Percentiles rank a stretch among this genome's conserved stretches.
These are phyloP conservation scores for Butyriboletus loyo DNA, from an alignment of 768 basidiomycete species.

Conservation along the genomic window DNA sequence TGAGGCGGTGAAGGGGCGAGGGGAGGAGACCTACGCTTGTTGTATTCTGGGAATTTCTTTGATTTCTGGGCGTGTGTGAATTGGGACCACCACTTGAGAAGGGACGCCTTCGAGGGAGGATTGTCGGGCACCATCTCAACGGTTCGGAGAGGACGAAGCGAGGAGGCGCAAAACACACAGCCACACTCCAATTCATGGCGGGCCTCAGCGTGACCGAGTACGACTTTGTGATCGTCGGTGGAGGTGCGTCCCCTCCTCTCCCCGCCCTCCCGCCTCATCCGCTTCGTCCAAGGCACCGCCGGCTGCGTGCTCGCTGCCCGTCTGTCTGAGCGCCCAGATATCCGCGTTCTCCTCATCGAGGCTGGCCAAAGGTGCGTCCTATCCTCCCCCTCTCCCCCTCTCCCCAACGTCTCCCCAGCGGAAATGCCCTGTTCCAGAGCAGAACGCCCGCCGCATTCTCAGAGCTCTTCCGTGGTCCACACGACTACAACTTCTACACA, in stretches of 20 bases:
- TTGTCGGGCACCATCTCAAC: slow-evolving; percentile 30
- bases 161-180: slow-evolving; percentile 10
- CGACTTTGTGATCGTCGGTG: slow-evolving; percentile 54
- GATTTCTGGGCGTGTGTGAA: slow-evolving; percentile 63
- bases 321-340: slow-evolving; percentile 36
- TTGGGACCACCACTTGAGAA: slow-evolving; percentile 82
- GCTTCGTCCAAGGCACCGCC: slow-evolving; percentile 35
- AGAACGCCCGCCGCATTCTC: slow-evolving; percentile 45
- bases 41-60: slow-evolving; percentile 52
- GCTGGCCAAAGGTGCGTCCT: slow-evolving; percentile 44
- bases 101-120: slow-evolving; percentile 48
- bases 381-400: background rate
- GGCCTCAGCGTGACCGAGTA: too few species aligned
- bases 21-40: slow-evolving; percentile 35
- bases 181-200: too few species aligned
- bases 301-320: slow-evolving; percentile 45
- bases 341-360: slow-evolving; percentile 41
- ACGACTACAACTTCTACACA: slow-evolving; percentile 55
- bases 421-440: slow-evolving; percentile 37
- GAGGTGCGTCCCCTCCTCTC: slow-evolving; percentile 35
- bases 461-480: slow-evolving; percentile 41
- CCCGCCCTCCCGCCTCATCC: background rate
- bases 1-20: slow-evolving; percentile 1
- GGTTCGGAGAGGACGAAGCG: too few species aligned
- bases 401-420: slow-evolving; percentile 33